phyloP scores from a whole-genome alignment of 805 yeast species.

The Wickerhamomyces canadensis region DNA sequence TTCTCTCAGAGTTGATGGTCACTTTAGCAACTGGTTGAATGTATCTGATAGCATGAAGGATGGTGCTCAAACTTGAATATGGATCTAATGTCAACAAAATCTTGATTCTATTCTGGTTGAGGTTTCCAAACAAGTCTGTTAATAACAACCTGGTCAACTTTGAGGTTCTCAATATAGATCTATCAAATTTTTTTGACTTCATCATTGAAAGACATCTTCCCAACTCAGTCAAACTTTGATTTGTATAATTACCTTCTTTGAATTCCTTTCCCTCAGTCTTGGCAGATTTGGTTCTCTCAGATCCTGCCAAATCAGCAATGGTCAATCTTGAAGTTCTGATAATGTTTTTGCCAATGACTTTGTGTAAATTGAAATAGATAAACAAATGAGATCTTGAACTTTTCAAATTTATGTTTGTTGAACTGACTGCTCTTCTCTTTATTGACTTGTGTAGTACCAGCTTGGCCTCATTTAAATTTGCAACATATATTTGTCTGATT shows the following conservation, averaged over 20 bases:
- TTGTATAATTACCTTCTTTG: conserved; percentile 43
- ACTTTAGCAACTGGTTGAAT: conserved; percentile 24
- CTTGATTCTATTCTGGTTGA: conserved; percentile 18
- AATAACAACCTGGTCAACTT: conserved; percentile 44
- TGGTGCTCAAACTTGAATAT: conserved; percentile 15
- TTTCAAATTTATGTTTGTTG: conserved; percentile 37
- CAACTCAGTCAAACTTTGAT: conserved; percentile 42
- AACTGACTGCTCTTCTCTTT: conserved; percentile 33
- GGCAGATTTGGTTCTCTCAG: conserved; percentile 44
- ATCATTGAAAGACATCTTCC: conserved; percentile 43
- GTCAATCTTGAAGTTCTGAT: conserved; percentile 34
- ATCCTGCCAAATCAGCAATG: conserved; percentile 48
- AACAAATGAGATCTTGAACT: conserved; percentile 53
- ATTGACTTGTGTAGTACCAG: conserved; percentile 34
- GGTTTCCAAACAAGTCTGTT: conserved; percentile 31
- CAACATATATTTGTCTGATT: conserved; percentile 34
- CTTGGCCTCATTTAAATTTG: conserved; percentile 32
- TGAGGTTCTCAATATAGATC: conserved; percentile 40
- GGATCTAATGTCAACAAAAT: conserved; percentile 24
- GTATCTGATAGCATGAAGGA: conserved; percentile 22
- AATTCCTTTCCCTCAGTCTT: conserved; percentile 39
- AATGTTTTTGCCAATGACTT: conserved; percentile 17
- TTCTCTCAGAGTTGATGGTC: conserved; percentile 16
- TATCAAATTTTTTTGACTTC: conserved; percentile 31
- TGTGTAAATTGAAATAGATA: conserved; percentile 35